Evolutionary conservation across 2,329 filamentous ascomycete genomes (phyloP).

Genomic region (Penicillium sp.): DNA sequence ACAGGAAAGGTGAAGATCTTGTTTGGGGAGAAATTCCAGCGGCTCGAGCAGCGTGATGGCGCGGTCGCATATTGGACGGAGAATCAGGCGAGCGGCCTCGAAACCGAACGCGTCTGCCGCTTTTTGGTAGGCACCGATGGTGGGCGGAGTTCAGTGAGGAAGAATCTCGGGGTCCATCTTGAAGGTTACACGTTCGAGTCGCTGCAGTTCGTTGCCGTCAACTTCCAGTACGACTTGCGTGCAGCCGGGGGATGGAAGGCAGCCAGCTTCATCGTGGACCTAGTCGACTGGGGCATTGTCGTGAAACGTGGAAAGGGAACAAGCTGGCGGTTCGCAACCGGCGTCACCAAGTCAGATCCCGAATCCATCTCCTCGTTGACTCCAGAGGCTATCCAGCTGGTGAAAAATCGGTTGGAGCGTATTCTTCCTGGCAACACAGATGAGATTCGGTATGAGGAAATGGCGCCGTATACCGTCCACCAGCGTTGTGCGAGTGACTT

Average conservation of each 20-base stretch:
- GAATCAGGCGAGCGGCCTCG: not conserved
- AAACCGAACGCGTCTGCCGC: not conserved
- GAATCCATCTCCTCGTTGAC: not conserved
- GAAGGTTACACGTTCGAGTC: conserved; percentile 4
- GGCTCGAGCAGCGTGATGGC: not conserved
- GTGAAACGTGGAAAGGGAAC: conserved; percentile 8
- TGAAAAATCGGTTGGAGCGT: not conserved
- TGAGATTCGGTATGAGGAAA: not conserved
- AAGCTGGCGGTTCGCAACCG: conserved; percentile 11
- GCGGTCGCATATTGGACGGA: not conserved
- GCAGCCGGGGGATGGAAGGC: conserved; percentile 1
- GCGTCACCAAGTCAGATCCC: not conserved
- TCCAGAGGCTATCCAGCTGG: not conserved
- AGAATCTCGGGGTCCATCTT: not conserved
- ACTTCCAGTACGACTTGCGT: not conserved
- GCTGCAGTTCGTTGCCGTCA: conserved; percentile 2
- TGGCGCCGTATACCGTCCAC: conserved; percentile 5
- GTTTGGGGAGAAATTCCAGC: not conserved
- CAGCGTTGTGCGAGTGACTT: conserved; percentile 1
- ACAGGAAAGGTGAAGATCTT: not conserved
- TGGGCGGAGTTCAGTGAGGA: not conserved
- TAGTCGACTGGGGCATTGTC: conserved; percentile 4
- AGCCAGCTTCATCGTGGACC: conserved; percentile 9
- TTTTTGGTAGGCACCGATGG: conserved; percentile 2
- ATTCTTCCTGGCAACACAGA: conserved; percentile 5